phyloP scores from a whole-genome alignment of 2,329 filamentous ascomycete genomes.

The Calonectria multiphialidica region DNA sequence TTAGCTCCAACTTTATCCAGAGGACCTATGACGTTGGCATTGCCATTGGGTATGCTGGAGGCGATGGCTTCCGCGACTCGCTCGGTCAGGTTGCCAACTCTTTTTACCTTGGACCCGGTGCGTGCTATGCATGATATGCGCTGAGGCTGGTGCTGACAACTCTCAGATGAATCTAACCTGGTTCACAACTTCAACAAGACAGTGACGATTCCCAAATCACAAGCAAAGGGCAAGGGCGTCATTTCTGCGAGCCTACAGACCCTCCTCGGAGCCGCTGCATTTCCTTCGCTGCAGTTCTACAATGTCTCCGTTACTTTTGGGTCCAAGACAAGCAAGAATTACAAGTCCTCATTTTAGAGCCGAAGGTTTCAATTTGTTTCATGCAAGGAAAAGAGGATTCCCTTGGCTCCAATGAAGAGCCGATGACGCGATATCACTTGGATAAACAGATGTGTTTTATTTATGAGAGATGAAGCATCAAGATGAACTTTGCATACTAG shows the following conservation, averaged over 20 bases:
- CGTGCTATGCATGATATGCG: neutral
- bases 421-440: too few species aligned
- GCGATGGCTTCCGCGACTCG: slow-evolving; percentile 38
- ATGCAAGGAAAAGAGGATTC: too few species aligned
- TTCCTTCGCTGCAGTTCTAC: slow-evolving; percentile 39
- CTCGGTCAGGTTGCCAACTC: slow-evolving; percentile 48
- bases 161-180: slow-evolving; percentile 39
- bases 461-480: too few species aligned
- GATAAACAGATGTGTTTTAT: too few species aligned
- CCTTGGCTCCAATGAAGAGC: too few species aligned
- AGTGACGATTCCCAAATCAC: slow-evolving; percentile 40
- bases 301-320: slow-evolving; percentile 41
- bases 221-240: slow-evolving; percentile 35
- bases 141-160: slow-evolving; percentile 14
- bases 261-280: slow-evolving; percentile 41
- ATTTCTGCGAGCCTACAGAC: slow-evolving; percentile 44
- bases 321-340: slow-evolving; percentile 41
- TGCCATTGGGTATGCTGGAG: slow-evolving; percentile 52
- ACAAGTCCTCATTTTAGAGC: slow-evolving; percentile 17
- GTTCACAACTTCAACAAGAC: slow-evolving; percentile 40
- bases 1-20: slow-evolving; percentile 58
- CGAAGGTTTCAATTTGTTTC: too few species aligned
- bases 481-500: too few species aligned
- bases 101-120: slow-evolving; percentile 53
- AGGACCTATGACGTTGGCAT: slow-evolving; percentile 57